Base-by-base conservation (phyloP, 2,329 filamentous ascomycete species). In the Verticillium nonalfalfae region DNA sequence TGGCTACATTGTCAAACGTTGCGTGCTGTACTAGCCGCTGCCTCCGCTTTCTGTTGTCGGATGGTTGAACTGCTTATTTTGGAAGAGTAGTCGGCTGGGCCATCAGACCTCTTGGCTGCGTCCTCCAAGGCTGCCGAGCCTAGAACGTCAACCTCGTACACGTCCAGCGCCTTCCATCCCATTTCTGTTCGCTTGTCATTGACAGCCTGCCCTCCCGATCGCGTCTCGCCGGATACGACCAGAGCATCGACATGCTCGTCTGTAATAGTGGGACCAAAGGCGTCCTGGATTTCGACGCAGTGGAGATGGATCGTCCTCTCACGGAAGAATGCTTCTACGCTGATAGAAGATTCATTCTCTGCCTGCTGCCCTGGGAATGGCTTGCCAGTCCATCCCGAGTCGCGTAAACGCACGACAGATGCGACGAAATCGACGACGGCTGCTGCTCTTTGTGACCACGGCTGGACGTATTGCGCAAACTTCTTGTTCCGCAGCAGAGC, bases 31-130 rank as follows among this genome's bases (percentile, higher is more conserved):
- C 35, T 36, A 13, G 9, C 35, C 13, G 35, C 35, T 36, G 71
- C 70, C 61, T 75, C 70, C 0, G 80, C 78, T 61, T 74, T 78
- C 62, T 77, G 77, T 69, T 78, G 76, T 59, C 89, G 81, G 67
- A 97, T 96, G 62, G 90, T 90, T 1, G 93, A 96, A 75, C 93
- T 97, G 79, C 93, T 96, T 67, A 97, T 90, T 77, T 97, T 98
- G 64, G 85, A 83, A 33, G 88, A 85, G 74, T 96, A 97, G 66
- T 84, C 81, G 54, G 80, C 77, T 59, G 86, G 85, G 10, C 45
- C 18, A 3, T 18, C n/a, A 21, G 45, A 26, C 4, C 9, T 21
- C n/a, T 21, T 7, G 7, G 5, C 21, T 13, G 6, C 18, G 18
- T 52, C 45, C 18, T 52, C 18, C 10, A 10, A 52, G 11, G 45